phyloP scores from a whole-genome alignment of 441 rosid species.

The Corymbia calophylla region DNA sequence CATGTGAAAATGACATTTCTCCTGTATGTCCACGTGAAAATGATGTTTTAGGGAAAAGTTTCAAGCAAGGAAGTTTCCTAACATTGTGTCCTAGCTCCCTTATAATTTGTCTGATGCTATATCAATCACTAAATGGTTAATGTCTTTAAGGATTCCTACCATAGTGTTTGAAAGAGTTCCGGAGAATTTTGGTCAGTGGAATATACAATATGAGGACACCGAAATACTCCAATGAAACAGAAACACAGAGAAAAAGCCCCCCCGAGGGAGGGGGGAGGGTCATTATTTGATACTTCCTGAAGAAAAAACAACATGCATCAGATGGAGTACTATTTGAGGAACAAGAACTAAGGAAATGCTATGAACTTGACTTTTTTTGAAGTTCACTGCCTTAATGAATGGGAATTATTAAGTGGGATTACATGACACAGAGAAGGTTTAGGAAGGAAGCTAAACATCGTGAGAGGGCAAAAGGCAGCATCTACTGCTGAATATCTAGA shows the following conservation, averaged over 20 bases:
- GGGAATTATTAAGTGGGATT: not conserved
- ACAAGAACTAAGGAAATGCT: not conserved
- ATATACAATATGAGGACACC: not conserved
- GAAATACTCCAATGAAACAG: not conserved
- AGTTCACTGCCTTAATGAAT: not conserved
- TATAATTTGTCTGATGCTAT: not conserved
- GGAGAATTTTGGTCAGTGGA: not conserved
- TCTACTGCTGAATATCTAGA: not conserved
- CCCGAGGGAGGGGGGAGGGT: not conserved
- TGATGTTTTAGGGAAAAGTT: not conserved
- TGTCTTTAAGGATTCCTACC: not conserved
- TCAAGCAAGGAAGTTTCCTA: not conserved
- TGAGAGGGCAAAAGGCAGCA: not conserved
- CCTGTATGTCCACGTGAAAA: not conserved
- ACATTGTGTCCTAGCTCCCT: not conserved
- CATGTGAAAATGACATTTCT: not conserved
- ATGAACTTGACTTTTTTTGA: not conserved
- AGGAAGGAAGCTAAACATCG: not conserved
- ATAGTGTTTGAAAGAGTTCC: not conserved
- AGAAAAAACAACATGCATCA: not conserved
- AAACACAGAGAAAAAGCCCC: not conserved
- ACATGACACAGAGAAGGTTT: not conserved
- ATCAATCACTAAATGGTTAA: not conserved
- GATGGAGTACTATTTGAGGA: not conserved
- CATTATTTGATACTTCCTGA: not conserved